Base-by-base conservation (phyloP, 1,284 basidiomycete genomes). In the Cryptococcus floricola region DNA sequence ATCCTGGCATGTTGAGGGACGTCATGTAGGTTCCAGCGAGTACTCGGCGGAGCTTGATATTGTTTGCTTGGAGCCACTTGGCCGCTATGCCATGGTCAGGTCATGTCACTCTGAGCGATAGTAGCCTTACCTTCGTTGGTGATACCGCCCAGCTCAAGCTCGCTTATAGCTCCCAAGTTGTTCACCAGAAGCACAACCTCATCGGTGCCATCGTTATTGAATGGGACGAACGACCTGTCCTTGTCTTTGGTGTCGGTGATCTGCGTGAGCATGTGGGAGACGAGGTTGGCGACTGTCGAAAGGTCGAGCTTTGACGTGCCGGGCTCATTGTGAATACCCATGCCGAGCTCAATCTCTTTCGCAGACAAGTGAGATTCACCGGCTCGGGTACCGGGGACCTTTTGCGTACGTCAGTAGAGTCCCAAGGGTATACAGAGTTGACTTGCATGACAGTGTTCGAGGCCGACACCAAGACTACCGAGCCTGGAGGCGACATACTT, bases 1-100 rank as follows among this genome's bases (percentile, higher is more conserved):
- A 94, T 2, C 94, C 93, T 34, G 92, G 90, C 88, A 96, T 92
- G 77, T 92, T 91, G 61, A 97, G 81, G 53, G 90, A 93, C 23
- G 91, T 89, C 90, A 94, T 93, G 76, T 88, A 91, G 14, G 86
- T 87, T 16, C 91, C 91, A 23, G 84, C 80, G 13, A 93, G 70
- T 45, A 91, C 79, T 19, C 91, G 79, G 60, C 83, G 80, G 31
- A 87, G 80, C 43, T 74, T 79, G 61, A 90, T 81, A 0, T 81
- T 81, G 58, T 83, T 83, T 48, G 71, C 72, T 39, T 81, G 78
- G 4, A 93, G 78, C 41, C 81, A 81, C 39, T 72, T 76, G 48
- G 81, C 79, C 1, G 84, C 82, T 67, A 44, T 12, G n/a, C 14
- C 28, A 5, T 50, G 38, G 57, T 34, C 45, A 23, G 18, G 7